phyloP scores from a whole-genome alignment of 805 yeast species.

The Metschnikowia reukaufii region DNA sequence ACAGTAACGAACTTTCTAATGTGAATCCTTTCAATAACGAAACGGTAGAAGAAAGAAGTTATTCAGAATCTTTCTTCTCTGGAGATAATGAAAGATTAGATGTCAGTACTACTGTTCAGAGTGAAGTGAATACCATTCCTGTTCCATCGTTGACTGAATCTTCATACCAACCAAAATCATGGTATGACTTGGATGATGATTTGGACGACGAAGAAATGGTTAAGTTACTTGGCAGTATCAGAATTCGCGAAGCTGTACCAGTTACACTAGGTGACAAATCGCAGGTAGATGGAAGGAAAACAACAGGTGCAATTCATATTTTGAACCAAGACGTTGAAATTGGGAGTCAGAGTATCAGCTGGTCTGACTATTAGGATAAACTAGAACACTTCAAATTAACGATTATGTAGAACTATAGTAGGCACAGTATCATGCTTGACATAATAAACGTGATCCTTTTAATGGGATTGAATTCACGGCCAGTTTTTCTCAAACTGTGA shows the following conservation, averaged over 20 bases:
- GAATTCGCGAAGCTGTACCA: conserved; percentile 11
- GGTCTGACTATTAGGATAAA: conserved; percentile 15
- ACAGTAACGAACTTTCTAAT: too few relatives aligned
- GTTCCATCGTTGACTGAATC: conserved; percentile 35
- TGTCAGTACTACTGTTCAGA: background rate
- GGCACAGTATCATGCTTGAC: too few relatives aligned
- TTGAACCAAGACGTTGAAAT: conserved; percentile 16
- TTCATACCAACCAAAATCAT: conserved; percentile 28
- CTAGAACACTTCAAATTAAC: too few relatives aligned
- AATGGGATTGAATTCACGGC: too few relatives aligned
- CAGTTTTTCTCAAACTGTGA: too few relatives aligned
- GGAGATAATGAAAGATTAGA: background rate
- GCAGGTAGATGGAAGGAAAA: background rate
- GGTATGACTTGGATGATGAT: conserved; percentile 29
- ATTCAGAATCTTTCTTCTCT: background rate
- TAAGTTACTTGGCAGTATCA: conserved; percentile 17
- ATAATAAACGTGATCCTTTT: too few relatives aligned
- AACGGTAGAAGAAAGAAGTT: background rate
- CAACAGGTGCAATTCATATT: conserved; percentile 8
- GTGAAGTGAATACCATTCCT: conserved; percentile 13
- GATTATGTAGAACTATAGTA: background rate
- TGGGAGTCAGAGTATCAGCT: conserved; percentile 8
- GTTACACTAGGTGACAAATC: background rate
- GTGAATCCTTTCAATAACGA: background rate
- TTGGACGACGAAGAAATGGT: conserved; percentile 30